Evolutionary conservation across 352 stramenopile genomes (phyloP).

Genomic region (Phytophthora sp.): DNA sequence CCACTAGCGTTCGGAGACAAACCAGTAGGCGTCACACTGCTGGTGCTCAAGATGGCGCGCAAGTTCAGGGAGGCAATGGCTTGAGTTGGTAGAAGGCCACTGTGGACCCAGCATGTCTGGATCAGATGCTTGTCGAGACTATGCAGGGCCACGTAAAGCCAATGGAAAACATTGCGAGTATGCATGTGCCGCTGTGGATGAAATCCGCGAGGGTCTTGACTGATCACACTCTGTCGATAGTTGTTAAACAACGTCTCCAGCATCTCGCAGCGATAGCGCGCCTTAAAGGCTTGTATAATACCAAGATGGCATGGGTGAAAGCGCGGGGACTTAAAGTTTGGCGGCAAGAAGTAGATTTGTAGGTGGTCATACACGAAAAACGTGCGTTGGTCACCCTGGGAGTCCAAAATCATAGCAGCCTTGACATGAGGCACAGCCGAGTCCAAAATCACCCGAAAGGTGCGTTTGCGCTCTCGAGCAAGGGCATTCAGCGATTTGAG

Average conservation of each 20-base stretch:
- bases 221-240: constrained; percentile 59
- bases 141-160: constrained; percentile 76
- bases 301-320: constrained; percentile 82
- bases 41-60: constrained; percentile 52
- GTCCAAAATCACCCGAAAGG: constrained; percentile 83
- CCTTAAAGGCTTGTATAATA: constrained; percentile 83
- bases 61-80: constrained; percentile 72
- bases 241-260: constrained; percentile 77
- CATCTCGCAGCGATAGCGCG: constrained; percentile 78
- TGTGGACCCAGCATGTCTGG: constrained; percentile 77
- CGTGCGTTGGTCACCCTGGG: constrained; percentile 84
- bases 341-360: constrained; percentile 82
- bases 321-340: constrained; percentile 74
- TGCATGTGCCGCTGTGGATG: constrained; percentile 59
- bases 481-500: constrained; percentile 82
- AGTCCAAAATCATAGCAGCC: constrained; percentile 86
- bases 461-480: constrained; percentile 73
- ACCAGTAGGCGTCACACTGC: constrained; percentile 4
- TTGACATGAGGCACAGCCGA: constrained; percentile 86
- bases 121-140: constrained; percentile 76
- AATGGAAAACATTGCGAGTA: constrained; percentile 86
- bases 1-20: constrained; percentile 12
- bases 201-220: constrained; percentile 55
- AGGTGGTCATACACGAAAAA: constrained; percentile 88
- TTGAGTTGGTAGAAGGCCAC: constrained; percentile 70